A percentile compares a stretch with the other conserved stretches of the same genome.
These are phyloP conservation scores for Phialocephala sp. DNA, from an alignment of 2,329 filamentous ascomycete genomes.

Conservation along the genomic window DNA sequence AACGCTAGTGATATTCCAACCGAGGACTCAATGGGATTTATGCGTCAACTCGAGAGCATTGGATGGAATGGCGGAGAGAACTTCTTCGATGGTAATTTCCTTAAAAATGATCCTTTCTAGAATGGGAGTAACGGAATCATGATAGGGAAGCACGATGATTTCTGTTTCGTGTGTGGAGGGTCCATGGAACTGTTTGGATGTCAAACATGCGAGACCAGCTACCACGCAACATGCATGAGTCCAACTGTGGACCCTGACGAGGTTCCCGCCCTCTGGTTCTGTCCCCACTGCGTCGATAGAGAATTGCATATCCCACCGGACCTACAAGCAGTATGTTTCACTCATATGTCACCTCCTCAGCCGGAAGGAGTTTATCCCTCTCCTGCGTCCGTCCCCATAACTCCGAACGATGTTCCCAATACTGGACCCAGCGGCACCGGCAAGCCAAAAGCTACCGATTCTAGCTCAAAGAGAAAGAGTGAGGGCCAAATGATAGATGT, in stretches of 20 bases:
- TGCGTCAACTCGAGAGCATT: constrained; percentile 13
- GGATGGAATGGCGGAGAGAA: constrained; percentile 22
- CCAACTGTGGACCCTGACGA: constrained; percentile 23
- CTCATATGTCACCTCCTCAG: constrained; percentile 10
- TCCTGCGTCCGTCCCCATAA: constrained; percentile 6
- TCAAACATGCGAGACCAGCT: constrained; percentile 30
- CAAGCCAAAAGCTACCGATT: neutral
- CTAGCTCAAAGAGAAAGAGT: neutral
- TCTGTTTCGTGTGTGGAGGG: constrained; percentile 33
- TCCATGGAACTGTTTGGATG: constrained; percentile 28
- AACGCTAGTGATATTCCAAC: neutral
- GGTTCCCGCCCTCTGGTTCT: constrained; percentile 34
- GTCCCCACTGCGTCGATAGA: constrained; percentile 32
- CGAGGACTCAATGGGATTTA: constrained; percentile 7
- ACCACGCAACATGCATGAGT: constrained; percentile 34
- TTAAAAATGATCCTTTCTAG: neutral
- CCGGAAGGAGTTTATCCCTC: constrained; percentile 6
- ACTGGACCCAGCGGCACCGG: neutral
- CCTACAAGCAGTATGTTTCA: constrained; percentile 13
- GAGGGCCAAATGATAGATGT: constrained; percentile 2
- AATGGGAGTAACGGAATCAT: neutral
- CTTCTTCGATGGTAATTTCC: constrained; percentile 17
- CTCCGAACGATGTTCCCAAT: neutral
- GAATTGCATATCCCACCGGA: constrained; percentile 27
- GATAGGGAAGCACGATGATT: constrained; percentile 30